Conservation (phyloP, 2,329 filamentous ascomycete species). For the Ophiosphaerella korrae region DNA sequence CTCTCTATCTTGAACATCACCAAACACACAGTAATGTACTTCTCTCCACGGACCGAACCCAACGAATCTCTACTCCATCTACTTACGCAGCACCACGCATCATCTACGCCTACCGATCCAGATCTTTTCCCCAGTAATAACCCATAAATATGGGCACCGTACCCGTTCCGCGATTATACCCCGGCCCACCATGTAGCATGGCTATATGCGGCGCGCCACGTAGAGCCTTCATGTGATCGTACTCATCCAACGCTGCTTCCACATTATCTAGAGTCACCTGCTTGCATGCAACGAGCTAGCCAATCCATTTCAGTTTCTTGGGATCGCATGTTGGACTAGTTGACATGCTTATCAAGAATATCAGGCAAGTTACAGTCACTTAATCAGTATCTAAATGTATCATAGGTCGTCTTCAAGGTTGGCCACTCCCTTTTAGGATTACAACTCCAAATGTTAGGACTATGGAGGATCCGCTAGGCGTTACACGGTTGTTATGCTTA, state of each 20-base stretch:
- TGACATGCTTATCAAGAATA: too few relatives aligned
- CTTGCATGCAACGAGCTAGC: constrained; percentile 16
- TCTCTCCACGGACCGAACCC: too few relatives aligned
- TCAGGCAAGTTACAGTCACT: too few relatives aligned
- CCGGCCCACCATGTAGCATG: constrained; percentile 12
- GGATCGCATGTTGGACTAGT: too few relatives aligned
- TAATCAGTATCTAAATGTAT: too few relatives aligned
- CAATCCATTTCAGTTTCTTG: too few relatives aligned
- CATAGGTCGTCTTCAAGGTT: too few relatives aligned
- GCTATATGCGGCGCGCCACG: constrained; percentile 17
- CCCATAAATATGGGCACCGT: constrained; percentile 14
- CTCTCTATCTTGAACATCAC: constrained; percentile 2
- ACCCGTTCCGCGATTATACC: constrained; percentile 10
- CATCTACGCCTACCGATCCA: constrained; percentile 14
- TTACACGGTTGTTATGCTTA: too few relatives aligned
- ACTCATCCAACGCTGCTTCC: constrained; percentile 12
- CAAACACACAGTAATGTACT: too few relatives aligned
- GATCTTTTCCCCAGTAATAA: constrained; percentile 17
- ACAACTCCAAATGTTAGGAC: too few relatives aligned
- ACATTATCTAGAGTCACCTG: constrained; percentile 10
- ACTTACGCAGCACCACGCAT: constrained; percentile 14
- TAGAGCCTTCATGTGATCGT: constrained; percentile 13
- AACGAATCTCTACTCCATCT: neutral
- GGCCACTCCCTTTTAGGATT: too few relatives aligned
- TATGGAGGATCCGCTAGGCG: too few relatives aligned